Base-by-base conservation (phyloP, 2,329 filamentous ascomycete genomes). In the Corinectria fuckeliana region DNA sequence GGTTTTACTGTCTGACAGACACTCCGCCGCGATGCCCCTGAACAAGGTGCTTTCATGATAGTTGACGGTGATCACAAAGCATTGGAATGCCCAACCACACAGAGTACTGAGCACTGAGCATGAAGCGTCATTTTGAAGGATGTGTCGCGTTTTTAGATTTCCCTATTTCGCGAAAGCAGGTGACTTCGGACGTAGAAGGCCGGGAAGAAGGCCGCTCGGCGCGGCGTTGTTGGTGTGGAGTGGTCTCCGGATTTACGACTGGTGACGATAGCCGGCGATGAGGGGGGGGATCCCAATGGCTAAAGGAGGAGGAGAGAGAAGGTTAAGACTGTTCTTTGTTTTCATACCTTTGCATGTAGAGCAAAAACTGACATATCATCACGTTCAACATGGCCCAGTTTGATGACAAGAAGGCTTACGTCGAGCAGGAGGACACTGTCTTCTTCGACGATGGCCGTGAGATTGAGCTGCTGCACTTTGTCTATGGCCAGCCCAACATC, bases 371-470 rank as follows among this genome's bases (percentile, higher is more conserved):
- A 18, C 16, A 14, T 13, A 30, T n/a, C 16, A 5, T 20, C 4
- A 36, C 20, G 57, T 25, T 5, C 48, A 55, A 44, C 18, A 71
- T 70, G 70, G 62, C 67, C 18, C 55, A 62, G 18, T 82, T 81
- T 58, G 66, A 77, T 57, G 52, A 73, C 13, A 71, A 71, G 20
- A 76, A 76, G 60, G 77, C 78, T 4, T 82, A 81, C 51, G 74
- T 71, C 50, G 70, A 73, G 41, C 78, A 81, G 61, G 77, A 76
- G 45, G 77, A 79, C 8, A 34, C 60, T 5, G 69, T 76, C 18
- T 81, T 75, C 80, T 85, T 84, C 61, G 85, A 91, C 65, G 90
- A 92, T 72, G 90, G 90, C 16, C 85, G 90, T 20, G 91, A 94
- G 71, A 85, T 89, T 58, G 87, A 91, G 67, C 82, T 94, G 4